Evolutionary conservation across 148 eudicot genomes (phyloP).

Genomic region (Vaccinium macrocarpon): DNA sequence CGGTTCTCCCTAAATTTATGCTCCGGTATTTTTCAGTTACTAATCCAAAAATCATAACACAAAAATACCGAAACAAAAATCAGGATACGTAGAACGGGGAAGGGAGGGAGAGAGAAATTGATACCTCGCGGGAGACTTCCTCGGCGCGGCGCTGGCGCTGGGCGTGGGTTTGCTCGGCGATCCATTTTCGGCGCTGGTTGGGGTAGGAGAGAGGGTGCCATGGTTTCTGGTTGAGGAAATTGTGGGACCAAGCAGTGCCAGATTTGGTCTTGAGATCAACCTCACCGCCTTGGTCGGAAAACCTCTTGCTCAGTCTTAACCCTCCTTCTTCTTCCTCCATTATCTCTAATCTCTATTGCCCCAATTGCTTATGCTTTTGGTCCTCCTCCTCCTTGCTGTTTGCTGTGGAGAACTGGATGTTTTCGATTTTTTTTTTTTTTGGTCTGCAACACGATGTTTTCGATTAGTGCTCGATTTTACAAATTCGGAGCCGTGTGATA

Average conservation of each 20-base stretch:
- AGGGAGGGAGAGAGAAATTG: background rate
- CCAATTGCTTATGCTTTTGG: too few relatives aligned
- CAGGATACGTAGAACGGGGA: background rate
- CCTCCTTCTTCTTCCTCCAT: conserved; percentile 77
- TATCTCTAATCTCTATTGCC: background rate
- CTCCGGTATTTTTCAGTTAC: too few relatives aligned
- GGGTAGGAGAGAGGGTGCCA: conserved; percentile 99
- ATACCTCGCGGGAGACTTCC: conserved; percentile 87
- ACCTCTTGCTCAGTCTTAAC: conserved; percentile 67
- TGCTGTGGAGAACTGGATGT: background rate
- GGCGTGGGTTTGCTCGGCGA: conserved; percentile 94
- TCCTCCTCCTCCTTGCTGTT: background rate
- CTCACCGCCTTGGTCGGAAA: conserved; percentile 67
- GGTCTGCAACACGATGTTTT: too few relatives aligned
- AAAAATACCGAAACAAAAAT: background rate
- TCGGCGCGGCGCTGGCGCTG: conserved; percentile 67
- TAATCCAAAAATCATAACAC: too few relatives aligned
- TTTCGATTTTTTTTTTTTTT: too few relatives aligned
- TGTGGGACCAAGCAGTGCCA: conserved; percentile 96
- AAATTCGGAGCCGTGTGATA: too few relatives aligned
- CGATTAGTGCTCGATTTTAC: too few relatives aligned
- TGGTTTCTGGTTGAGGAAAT: conserved; percentile 87
- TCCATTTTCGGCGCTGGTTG: conserved; percentile 98
- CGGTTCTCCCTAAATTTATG: too few relatives aligned
- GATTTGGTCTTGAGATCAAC: conserved; percentile 81